Evolutionary conservation across 306 rosid species (phyloP).

Genomic region (Canavalia ensiformis): DNA sequence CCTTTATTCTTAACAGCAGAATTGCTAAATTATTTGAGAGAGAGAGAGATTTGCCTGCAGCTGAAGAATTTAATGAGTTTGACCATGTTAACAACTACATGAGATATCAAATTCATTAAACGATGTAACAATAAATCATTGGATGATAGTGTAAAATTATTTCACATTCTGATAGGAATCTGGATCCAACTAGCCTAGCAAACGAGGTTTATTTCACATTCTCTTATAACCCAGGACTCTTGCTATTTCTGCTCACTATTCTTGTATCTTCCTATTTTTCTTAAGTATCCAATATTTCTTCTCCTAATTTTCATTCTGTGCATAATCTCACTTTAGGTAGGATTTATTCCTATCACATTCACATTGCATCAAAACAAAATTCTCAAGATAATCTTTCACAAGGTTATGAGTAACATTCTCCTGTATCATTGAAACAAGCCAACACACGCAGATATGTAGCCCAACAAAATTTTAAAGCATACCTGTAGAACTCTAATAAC

Average conservation of each 20-base stretch:
- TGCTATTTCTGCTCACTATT: background rate
- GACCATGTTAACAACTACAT: too few species aligned
- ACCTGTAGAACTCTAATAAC: conserved; percentile 7
- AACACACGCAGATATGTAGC: conserved; percentile 20
- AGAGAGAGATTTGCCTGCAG: background rate
- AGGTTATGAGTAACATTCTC: background rate
- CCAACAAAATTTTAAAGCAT: background rate
- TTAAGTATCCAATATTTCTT: background rate
- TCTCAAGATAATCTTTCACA: too few species aligned
- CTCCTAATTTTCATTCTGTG: background rate
- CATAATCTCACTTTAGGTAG: background rate
- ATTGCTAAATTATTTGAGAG: background rate
- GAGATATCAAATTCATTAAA: too few species aligned
- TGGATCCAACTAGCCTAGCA: too few species aligned
- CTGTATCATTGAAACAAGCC: conserved; percentile 24
- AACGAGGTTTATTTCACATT: too few species aligned
- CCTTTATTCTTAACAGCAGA: background rate
- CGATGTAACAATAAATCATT: too few species aligned
- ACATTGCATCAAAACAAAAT: too few species aligned
- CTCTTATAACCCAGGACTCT: background rate
- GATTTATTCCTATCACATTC: background rate
- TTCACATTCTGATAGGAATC: too few species aligned
- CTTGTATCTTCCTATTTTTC: background rate
- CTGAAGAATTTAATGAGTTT: too few species aligned
- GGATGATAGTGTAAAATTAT: too few species aligned